Evolutionary conservation across 2,329 filamentous ascomycete species (phyloP).

Genomic region (Coniella lustricola): DNA sequence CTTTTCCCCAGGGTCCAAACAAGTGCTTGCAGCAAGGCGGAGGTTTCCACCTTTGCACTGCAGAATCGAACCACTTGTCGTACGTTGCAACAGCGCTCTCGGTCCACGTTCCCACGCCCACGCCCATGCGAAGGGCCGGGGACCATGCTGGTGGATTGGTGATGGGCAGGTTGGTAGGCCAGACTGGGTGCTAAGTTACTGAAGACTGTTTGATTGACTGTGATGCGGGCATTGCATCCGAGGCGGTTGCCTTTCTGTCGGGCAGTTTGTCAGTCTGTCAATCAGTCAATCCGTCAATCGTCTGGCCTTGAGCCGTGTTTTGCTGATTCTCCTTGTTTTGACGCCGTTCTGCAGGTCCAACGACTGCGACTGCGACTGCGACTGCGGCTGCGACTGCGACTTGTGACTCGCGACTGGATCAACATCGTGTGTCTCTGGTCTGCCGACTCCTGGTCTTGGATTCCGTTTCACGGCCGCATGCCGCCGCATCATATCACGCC

Average conservation of each 20-base stretch:
- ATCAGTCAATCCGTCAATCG: too few relatives aligned
- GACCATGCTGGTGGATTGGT: neutral
- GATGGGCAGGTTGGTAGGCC: neutral
- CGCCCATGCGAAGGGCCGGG: neutral
- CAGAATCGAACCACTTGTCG: conserved; percentile 6
- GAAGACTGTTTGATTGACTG: neutral
- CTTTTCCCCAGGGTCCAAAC: too few relatives aligned
- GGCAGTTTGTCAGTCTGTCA: too few relatives aligned
- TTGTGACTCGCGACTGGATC: neutral
- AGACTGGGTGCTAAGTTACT: neutral
- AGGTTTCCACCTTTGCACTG: neutral
- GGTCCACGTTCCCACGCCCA: neutral
- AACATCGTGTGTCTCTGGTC: neutral
- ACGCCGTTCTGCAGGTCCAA: neutral
- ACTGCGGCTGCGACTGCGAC: neutral
- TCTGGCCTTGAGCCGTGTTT: neutral
- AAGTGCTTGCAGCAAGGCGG: neutral
- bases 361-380: neutral
- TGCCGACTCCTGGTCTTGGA: neutral
- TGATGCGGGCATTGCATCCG: neutral
- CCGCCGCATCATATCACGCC: neutral
- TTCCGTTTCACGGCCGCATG: neutral
- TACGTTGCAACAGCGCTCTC: neutral
- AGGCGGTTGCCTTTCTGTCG: too few relatives aligned
- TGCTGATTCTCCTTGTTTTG: neutral